Evolutionary conservation across 768 basidiomycete species (phyloP), one percentile per base, ranked within the genome.

Genomic region (Suillus spraguei): DNA sequence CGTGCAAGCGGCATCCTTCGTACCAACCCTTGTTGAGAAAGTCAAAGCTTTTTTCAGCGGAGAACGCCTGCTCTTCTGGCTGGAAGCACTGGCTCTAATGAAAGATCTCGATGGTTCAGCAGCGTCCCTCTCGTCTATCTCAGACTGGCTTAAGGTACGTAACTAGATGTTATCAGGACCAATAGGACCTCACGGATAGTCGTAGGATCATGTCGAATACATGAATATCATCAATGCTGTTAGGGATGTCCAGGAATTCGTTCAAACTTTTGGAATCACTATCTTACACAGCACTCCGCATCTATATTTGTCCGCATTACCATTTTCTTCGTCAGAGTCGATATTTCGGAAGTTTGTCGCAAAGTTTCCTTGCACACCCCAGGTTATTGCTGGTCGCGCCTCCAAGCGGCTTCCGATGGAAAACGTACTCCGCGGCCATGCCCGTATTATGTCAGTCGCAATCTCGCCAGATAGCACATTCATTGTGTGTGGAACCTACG

Each of bases 311-410:
- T 72, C 71, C 14, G 69, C 67, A 1, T 24, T 74, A 13, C 70
- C 68, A 7, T 72, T 74, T 42, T 52, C 66, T 33, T 71, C 71
- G 41, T n/a, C 36, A 4, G 42, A 63, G 76, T 80, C n/a, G 64
- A 33, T 61, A 13, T 58, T 33, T 20, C 3, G 2, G 4, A 70
- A 44, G 71, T 75, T 68, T 66, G 63, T 49, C 17, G 17, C 47
- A n/a, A 36, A 50, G 13, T 63, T 63, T 24, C 16, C 46, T 32
- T 5, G 42, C 5, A 38, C 42, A 4, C 36, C 55, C 2, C 39
- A 14, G n/a, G 20, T 59, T 20, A 41, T 33, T 11, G 13, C 50
- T 28, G 61, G 36, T 17, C 50, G 39, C 24, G 39, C 32, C 22
- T 1, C 14, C 24, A 28, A 59, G 4, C 60, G 61, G 61, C 61